A percentile compares a stretch with the other conserved stretches of the same genome.
Conservation (phyloP, 495 filamentous ascomycete genomes). For the Aspergillus incahuasiensis region DNA sequence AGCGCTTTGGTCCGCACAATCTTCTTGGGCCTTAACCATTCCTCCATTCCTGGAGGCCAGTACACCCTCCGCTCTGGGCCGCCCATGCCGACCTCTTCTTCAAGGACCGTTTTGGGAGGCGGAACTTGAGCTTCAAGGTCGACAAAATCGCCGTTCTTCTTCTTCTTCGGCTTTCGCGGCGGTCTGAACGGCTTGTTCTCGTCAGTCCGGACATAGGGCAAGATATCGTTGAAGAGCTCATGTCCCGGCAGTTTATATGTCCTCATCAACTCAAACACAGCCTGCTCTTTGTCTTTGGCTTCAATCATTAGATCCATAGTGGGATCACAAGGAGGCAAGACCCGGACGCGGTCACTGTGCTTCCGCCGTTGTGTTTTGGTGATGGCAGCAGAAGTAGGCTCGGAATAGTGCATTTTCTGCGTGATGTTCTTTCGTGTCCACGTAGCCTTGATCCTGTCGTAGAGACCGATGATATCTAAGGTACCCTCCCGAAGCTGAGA, state of each 20-base stretch:
- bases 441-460: slow-evolving; percentile 71
- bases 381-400: slow-evolving; percentile 68
- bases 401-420: slow-evolving; percentile 96
- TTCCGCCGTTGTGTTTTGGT: slow-evolving; percentile 74
- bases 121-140: slow-evolving; percentile 47
- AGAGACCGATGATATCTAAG: slow-evolving; percentile 67
- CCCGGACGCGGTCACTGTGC: slow-evolving; percentile 72
- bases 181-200: slow-evolving; percentile 62
- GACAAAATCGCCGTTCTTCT: slow-evolving; percentile 44
- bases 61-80: slow-evolving; percentile 83
- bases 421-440: slow-evolving; percentile 85
- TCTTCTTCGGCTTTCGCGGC: slow-evolving; percentile 43
- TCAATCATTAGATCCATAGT: slow-evolving; percentile 98
- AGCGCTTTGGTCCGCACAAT: slow-evolving; percentile 54
- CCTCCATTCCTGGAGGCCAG: slow-evolving; percentile 85
- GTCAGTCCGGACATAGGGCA: slow-evolving; percentile 71
- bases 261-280: slow-evolving; percentile 89
- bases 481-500: slow-evolving; percentile 77
- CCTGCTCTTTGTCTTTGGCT: slow-evolving; percentile 97
- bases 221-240: slow-evolving; percentile 68
- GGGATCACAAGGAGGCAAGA: slow-evolving; percentile 72
- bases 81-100: slow-evolving; percentile 81
- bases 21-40: slow-evolving; percentile 84
- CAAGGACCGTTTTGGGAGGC: slow-evolving; percentile 44
- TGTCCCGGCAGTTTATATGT: slow-evolving; percentile 78